Evolutionary conservation across 2,329 filamentous ascomycete species (phyloP).

Genomic region (Periconia digitata): DNA sequence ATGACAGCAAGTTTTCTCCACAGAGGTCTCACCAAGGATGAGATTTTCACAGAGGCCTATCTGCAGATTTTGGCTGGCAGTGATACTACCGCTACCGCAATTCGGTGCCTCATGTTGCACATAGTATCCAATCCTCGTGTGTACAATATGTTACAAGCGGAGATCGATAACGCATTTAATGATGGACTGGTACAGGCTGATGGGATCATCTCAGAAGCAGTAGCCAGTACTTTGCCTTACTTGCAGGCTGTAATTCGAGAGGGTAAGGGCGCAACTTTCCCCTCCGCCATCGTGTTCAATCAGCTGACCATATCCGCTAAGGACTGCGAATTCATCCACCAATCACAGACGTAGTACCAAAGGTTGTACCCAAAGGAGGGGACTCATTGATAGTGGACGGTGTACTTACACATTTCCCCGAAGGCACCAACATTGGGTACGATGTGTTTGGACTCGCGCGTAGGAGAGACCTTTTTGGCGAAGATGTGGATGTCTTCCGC

Average conservation of each 20-base stretch:
- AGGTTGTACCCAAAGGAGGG: slow-evolving; percentile 27
- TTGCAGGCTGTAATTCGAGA: slow-evolving; percentile 51
- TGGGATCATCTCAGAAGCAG: slow-evolving; percentile 51
- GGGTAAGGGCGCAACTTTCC: neutral
- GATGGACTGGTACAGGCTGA: slow-evolving; percentile 17
- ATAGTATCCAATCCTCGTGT: slow-evolving; percentile 52
- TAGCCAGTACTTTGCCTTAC: slow-evolving; percentile 44
- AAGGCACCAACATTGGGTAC: slow-evolving; percentile 30
- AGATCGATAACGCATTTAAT: slow-evolving; percentile 46
- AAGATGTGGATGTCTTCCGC: slow-evolving; percentile 48
- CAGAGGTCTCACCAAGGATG: slow-evolving; percentile 43
- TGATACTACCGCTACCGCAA: slow-evolving; percentile 59
- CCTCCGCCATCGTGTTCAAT: neutral
- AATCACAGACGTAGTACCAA: slow-evolving; percentile 30
- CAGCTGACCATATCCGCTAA: neutral
- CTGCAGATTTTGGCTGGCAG: slow-evolving; percentile 56
- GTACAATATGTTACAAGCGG: slow-evolving; percentile 46
- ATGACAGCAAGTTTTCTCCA: slow-evolving; percentile 57
- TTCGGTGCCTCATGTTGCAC: slow-evolving; percentile 56
- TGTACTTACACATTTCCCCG: slow-evolving; percentile 25
- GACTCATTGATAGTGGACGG: slow-evolving; percentile 25
- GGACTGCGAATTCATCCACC: slow-evolving; percentile 43
- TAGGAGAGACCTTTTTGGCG: slow-evolving; percentile 27
- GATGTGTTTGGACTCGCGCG: slow-evolving; percentile 21
- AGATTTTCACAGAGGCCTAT: slow-evolving; percentile 45